Percentiles rank a stretch among this genome's conserved stretches.
These are phyloP conservation scores for Xanthoconium purpureum DNA, from an alignment of 768 basidiomycete genomes.

Conservation along the genomic window DNA sequence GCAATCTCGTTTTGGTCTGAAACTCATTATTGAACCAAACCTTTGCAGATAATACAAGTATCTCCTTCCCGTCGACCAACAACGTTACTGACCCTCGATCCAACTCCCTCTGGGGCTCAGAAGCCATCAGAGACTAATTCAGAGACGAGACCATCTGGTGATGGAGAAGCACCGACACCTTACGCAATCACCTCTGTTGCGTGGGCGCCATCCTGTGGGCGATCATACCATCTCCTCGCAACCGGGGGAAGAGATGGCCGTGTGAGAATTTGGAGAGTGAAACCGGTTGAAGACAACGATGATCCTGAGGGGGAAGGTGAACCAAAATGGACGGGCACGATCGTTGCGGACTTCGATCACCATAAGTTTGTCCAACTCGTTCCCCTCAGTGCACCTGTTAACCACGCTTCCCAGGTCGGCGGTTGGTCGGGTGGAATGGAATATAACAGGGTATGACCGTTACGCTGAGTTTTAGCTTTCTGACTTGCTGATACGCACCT, in stretches of 20 bases:
- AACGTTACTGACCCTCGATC: slow-evolving; percentile 54
- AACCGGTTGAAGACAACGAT: slow-evolving; percentile 49
- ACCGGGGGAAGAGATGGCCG: slow-evolving; percentile 85
- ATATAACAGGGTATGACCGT: slow-evolving; percentile 68
- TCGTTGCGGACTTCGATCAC: slow-evolving; percentile 86
- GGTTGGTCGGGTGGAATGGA: slow-evolving; percentile 90
- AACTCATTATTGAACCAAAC: neutral
- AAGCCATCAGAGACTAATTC: slow-evolving; percentile 21
- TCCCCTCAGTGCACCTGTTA: neutral
- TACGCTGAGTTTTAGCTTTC: neutral
- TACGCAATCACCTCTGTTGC: slow-evolving; percentile 78
- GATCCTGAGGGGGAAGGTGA: slow-evolving; percentile 43
- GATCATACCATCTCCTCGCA: slow-evolving; percentile 92
- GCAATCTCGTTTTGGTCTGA: neutral
- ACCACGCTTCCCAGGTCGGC: slow-evolving; percentile 47
- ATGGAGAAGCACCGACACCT: slow-evolving; percentile 39
- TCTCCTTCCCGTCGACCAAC: slow-evolving; percentile 64
- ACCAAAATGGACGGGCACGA: slow-evolving; percentile 63
- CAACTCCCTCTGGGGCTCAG: slow-evolving; percentile 34
- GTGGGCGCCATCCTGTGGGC: slow-evolving; percentile 93
- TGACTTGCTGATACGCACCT: neutral
- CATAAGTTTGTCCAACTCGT: slow-evolving; percentile 52
- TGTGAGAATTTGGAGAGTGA: slow-evolving; percentile 87
- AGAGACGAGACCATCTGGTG: slow-evolving; percentile 22
- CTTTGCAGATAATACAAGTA: slow-evolving; percentile 66